Conservation (phyloP, 2,329 filamentous ascomycete species). For the Alternaria brassicicola region DNA sequence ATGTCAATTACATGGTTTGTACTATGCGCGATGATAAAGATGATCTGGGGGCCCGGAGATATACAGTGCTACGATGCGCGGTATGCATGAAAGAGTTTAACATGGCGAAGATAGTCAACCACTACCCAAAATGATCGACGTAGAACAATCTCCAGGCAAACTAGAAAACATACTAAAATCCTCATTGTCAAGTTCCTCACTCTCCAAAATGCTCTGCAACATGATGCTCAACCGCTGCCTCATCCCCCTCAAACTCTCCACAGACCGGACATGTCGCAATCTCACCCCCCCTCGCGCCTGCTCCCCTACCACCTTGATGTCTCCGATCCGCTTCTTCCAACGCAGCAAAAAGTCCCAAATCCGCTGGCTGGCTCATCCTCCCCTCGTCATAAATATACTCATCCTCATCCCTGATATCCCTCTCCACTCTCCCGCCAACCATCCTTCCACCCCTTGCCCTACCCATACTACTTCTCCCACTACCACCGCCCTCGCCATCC, state of each 20-base stretch:
- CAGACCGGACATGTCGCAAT: conserved; percentile 67
- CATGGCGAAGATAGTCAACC: not conserved
- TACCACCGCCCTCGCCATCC: conserved; percentile 28
- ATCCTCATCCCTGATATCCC: conserved; percentile 38
- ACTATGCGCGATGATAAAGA: not conserved
- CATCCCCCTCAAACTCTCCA: conserved; percentile 69
- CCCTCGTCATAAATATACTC: conserved; percentile 41
- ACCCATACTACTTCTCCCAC: conserved; percentile 5
- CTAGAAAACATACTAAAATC: not conserved
- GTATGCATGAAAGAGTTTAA: not conserved
- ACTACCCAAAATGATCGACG: not conserved
- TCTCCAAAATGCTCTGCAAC: conserved; percentile 63
- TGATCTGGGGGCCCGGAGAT: not conserved
- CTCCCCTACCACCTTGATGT: conserved; percentile 27
- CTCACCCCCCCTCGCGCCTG: conserved; percentile 23
- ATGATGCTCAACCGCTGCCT: conserved; percentile 70
- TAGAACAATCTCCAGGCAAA: not conserved
- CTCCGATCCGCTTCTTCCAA: conserved; percentile 37
- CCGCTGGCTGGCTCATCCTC: conserved; percentile 4
- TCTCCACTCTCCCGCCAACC: conserved; percentile 27
- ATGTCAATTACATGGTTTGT: not conserved
- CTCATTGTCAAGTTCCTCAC: not conserved
- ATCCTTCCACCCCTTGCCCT: conserved; percentile 9
- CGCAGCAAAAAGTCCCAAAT: conserved; percentile 28
- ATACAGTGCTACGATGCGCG: not conserved